A percentile compares a stretch with the other conserved stretches of the same genome.
These are phyloP conservation scores for Podospora tetraspora DNA, from an alignment of 495 filamentous ascomycete genomes.

Conservation along the genomic window DNA sequence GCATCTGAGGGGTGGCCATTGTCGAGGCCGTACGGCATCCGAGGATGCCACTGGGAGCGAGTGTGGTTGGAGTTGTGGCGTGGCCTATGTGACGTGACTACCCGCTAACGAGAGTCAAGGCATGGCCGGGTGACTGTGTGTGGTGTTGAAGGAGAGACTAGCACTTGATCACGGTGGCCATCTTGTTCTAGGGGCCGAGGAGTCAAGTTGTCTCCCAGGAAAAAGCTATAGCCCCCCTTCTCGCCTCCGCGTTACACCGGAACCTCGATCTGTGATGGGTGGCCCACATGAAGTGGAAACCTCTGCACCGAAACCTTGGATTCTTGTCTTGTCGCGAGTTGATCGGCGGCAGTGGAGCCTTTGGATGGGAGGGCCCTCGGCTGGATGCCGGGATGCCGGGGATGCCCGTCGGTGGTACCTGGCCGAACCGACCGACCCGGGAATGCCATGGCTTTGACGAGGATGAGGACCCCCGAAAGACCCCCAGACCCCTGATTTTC, in stretches of 20 bases:
- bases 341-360: neutral
- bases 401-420: neutral
- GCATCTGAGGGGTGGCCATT: neutral
- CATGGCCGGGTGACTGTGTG: neutral
- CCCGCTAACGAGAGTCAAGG: neutral
- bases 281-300: slow-evolving; percentile 16
- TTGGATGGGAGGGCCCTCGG: neutral
- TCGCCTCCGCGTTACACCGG: neutral
- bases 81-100: neutral
- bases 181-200: neutral
- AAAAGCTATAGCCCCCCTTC: neutral
- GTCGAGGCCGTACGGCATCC: neutral
- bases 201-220: neutral
- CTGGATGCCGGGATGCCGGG: neutral
- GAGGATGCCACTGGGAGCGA: neutral
- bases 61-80: neutral
- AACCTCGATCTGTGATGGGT: slow-evolving; percentile 7
- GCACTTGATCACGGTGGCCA: neutral
- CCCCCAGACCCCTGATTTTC: neutral
- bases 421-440: neutral
- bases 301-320: slow-evolving; percentile 1
- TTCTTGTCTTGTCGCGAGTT: neutral
- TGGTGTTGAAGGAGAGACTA: neutral
- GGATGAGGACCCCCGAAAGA: neutral
- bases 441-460: neutral